Percentiles rank a stretch among this genome's conserved stretches.
phyloP scores from a whole-genome alignment of 305 asterid genomes.

The Fraxinus xanthoxyloides region DNA sequence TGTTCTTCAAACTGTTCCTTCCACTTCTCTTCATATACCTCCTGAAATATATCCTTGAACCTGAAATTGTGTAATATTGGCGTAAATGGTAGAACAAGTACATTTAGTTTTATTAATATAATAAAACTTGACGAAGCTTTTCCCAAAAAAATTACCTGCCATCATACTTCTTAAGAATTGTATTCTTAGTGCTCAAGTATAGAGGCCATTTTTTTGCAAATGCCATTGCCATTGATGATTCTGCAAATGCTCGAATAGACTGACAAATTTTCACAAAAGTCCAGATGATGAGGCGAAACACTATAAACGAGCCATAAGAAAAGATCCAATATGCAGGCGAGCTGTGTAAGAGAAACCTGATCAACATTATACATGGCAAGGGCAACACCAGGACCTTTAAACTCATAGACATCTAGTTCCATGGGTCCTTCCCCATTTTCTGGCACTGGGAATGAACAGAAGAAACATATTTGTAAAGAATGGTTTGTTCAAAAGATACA shows the following conservation, averaged over 20 bases:
- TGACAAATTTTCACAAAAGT: conserved; percentile 26
- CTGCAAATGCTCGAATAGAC: conserved; percentile 90
- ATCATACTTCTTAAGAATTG: conserved; percentile 75
- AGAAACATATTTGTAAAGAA: conserved; percentile 14
- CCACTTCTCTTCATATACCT: conserved; percentile 81
- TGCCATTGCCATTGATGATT: conserved; percentile 86
- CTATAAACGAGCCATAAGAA: neutral
- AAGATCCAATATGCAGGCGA: conserved; percentile 4
- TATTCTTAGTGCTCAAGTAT: conserved; percentile 84
- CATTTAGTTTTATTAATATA: neutral
- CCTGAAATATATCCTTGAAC: conserved; percentile 87
- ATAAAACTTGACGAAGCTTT: neutral
- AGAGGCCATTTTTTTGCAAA: conserved; percentile 84
- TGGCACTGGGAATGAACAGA: conserved; percentile 45
- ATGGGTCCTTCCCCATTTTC: conserved; percentile 59
- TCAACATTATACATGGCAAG: conserved; percentile 88
- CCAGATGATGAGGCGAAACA: neutral
- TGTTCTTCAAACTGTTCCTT: conserved; percentile 67
- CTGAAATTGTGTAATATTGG: conserved; percentile 29
- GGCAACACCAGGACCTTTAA: conserved; percentile 81
- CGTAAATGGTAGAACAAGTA: neutral
- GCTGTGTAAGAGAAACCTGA: conserved; percentile 43
- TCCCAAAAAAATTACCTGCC: conserved; percentile 42
- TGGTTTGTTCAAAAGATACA: neutral
- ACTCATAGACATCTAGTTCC: conserved; percentile 62